Evolutionary conservation across 2,329 filamentous ascomycete species (phyloP), one percentile per base, ranked within the genome.

Genomic region (Curvularia verruculosa): DNA sequence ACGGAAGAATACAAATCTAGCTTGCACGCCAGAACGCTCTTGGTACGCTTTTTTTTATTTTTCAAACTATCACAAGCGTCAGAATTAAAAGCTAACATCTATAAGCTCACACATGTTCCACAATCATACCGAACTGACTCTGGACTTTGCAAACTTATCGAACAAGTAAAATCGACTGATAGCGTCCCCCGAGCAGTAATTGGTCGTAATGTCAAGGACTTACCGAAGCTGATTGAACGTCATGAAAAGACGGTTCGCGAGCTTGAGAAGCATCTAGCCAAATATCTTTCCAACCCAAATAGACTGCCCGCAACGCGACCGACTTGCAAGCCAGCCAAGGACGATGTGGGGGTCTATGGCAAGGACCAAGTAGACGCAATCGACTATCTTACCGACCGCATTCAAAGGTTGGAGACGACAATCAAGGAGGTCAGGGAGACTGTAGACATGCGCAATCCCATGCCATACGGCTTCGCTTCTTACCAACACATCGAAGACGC

Each of bases 381-480:
- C 69, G 92, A 97, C 63, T 98, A 96, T 70, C 82, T 96, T 52
- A 96, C 92, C 0, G 84, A 89, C 55, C 88, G 93, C 15, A 96
- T 98, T 69, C 86, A 86, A 60, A 83, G 88, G 49, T 83, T 99
- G 23, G 94, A 98, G 74, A 77, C 87, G 7, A 87, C 94, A 67
- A 92, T 99, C 77, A 91, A 89, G 69, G 87, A 95, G 61, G 89
- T 95, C 2, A 87, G 95, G 15, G 84, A 86, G 34, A 87, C 86
- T 4, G 87, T 98, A n/a, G 94, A 98, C 76, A 92, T 89, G 75
- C 87, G 93, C 43, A 92, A 93, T 71, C 88, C 92, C 13, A 89
- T 96, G 84, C 84, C 92, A 0, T 99, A 93, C 71, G 95, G 95
- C 0, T 98, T 99, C 72, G 93, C 93, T 12, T 96, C 91, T 66